Conservation (phyloP, 192 early-diverging fungal species). For the Coemansia sp. region DNA sequence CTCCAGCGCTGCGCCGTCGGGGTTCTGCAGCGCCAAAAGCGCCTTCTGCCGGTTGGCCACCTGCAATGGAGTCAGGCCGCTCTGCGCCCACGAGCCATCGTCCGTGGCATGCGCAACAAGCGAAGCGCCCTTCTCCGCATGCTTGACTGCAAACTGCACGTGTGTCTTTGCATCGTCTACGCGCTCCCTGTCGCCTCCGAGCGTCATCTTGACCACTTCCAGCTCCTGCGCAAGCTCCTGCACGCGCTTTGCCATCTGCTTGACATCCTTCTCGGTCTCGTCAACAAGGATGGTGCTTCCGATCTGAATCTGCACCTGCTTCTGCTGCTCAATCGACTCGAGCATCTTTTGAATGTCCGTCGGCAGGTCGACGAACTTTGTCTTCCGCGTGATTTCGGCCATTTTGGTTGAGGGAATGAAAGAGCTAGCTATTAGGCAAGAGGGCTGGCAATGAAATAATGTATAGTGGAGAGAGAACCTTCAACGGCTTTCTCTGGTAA, state of each 20-base stretch:
- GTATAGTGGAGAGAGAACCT: too few species aligned
- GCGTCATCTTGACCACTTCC: conserved; percentile 37
- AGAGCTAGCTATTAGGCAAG: neutral
- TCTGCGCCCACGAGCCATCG: conserved; percentile 40
- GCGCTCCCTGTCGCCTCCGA: conserved; percentile 24
- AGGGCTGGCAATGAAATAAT: neutral
- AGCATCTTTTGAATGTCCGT: conserved; percentile 27
- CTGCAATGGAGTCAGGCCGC: conserved; percentile 38
- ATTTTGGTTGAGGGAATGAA: neutral
- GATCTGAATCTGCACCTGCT: conserved; percentile 49
- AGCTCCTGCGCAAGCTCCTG: conserved; percentile 34
- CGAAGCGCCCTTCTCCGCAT: conserved; percentile 41
- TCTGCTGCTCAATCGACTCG: conserved; percentile 34
- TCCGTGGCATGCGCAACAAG: conserved; percentile 41
- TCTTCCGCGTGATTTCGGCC: conserved; percentile 33
- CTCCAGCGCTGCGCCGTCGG: neutral
- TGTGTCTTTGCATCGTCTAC: conserved; percentile 33
- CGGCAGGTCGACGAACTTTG: conserved; percentile 43
- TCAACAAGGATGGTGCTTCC: conserved; percentile 34
- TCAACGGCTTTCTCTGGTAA: too few species aligned
- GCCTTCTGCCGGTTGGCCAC: conserved; percentile 34
- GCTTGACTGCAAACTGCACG: conserved; percentile 41
- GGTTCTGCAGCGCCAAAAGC: conserved; percentile 21
- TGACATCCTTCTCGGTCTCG: conserved; percentile 32
- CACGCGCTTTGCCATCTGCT: conserved; percentile 9